Base-by-base conservation (phyloP, 2,329 filamentous ascomycete genomes). In the Cladosporium austrohemisphaericum region DNA sequence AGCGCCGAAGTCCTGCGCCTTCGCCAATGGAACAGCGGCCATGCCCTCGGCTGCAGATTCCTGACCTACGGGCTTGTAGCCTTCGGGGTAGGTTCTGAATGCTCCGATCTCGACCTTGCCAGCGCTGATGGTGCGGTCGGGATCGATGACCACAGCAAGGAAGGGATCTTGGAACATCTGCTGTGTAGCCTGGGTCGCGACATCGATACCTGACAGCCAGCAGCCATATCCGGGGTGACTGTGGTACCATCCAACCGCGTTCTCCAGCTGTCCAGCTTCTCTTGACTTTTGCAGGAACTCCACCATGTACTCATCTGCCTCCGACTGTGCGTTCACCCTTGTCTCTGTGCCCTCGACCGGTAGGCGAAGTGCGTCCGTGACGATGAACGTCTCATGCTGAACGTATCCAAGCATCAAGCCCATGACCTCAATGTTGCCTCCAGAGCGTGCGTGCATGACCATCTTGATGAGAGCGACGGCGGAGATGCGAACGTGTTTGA, bases 271-370 rank as follows among this genome's bases (percentile, higher is more conserved):
- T 67, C 89, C 79, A 74, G 87, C 67, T 56, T 91, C 83, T 52
- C 92, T 80, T 59, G 85, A 86, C 3, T 84, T 75, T 59, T 85
- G 77, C 22, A 94, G 78, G 65, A 94, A 97, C 57, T 87, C 81
- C 48, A 95, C 84, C 76, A 97, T 88, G 73, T 97, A 98, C 73
- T 97, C 93, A 73, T 97, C 94, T 47, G 92, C 93, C 60, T 97
- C 91, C 57, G 86, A 85, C 64, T 95, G 90, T 0, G 93, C 93
- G 67, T 98, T 98, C 60, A 98, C 93, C 53, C 93, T 80, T 2
- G 93, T 98, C 73, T 98, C 93, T n/a, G 93, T 98, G 20, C 93
- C 93, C 67, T 98, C 93, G 32, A 98, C 93, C 0, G 93, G 93
- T 31, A 98, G 75, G 16, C 91, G 83, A 70, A 97, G 93, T 20